A percentile compares a stretch with the other conserved stretches of the same genome.
Evolutionary conservation across 2,329 filamentous ascomycete species (phyloP).

Genomic region (Alternaria ethzedia): DNA sequence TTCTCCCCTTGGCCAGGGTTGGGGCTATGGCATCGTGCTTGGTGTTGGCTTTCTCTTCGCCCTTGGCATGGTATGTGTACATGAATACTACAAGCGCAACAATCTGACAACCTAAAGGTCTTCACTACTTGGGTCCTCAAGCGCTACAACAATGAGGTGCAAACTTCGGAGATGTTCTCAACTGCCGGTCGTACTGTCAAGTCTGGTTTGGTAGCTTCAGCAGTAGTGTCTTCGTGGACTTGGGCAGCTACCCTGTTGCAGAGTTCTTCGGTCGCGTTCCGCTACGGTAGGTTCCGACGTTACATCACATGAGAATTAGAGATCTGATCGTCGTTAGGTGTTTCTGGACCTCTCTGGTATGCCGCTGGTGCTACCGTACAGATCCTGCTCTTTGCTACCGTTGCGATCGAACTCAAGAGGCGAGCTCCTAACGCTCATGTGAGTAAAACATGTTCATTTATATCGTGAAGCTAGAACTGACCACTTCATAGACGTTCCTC

Average conservation of each 20-base stretch:
- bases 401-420: slow-evolving; percentile 43
- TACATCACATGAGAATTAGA: rapidly evolving
- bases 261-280: slow-evolving; percentile 40
- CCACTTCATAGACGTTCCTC: slow-evolving; percentile 71
- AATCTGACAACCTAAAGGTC: slow-evolving; percentile 17
- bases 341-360: slow-evolving; percentile 44
- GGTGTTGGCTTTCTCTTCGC: slow-evolving; percentile 41
- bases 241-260: slow-evolving; percentile 42
- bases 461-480: background rate
- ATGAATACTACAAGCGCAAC: background rate
- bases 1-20: slow-evolving; percentile 34
- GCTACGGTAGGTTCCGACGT: slow-evolving; percentile 30
- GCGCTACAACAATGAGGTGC: slow-evolving; percentile 39
- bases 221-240: slow-evolving; percentile 39
- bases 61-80: slow-evolving; percentile 32
- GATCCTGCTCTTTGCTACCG: slow-evolving; percentile 38
- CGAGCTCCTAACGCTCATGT: slow-evolving; percentile 43
- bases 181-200: slow-evolving; percentile 42
- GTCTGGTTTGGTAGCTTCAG: slow-evolving; percentile 39
- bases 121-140: slow-evolving; percentile 40
- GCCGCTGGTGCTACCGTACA: slow-evolving; percentile 42
- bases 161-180: slow-evolving; percentile 41
- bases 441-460: background rate
- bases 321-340: slow-evolving; percentile 16
- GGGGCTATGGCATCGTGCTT: slow-evolving; percentile 45